Percentiles rank a stretch among this genome's conserved stretches.
Evolutionary conservation across 305 asterid genomes (phyloP).

Genomic region (Solanum aculeatissimum): DNA sequence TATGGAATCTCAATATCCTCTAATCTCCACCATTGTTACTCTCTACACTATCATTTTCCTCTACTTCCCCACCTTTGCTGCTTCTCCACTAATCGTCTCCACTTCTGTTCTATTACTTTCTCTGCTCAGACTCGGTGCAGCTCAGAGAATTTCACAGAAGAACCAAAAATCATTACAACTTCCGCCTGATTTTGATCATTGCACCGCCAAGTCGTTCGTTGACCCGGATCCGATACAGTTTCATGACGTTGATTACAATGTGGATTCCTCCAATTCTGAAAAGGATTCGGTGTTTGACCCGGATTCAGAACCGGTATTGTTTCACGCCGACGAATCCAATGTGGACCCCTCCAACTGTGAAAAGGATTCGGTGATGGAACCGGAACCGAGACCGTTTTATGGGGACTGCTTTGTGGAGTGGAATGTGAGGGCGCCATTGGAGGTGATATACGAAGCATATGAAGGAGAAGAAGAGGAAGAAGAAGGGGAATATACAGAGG

Average conservation of each 20-base stretch:
- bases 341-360: background rate
- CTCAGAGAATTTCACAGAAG: conserved; percentile 12
- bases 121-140: conserved; percentile 28
- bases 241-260: background rate
- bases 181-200: background rate
- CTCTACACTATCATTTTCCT: conserved; percentile 45
- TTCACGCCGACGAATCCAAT: background rate
- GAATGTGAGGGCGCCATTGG: conserved; percentile 84
- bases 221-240: background rate
- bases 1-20: conserved; percentile 14
- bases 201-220: background rate
- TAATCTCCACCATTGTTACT: conserved; percentile 42
- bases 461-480: conserved; percentile 41
- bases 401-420: conserved; percentile 51
- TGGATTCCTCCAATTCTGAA: background rate
- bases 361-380: background rate
- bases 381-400: background rate
- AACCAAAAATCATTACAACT: background rate
- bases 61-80: conserved; percentile 37
- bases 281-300: background rate
- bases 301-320: background rate
- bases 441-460: conserved; percentile 62
- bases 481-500: conserved; percentile 4
- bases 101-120: conserved; percentile 39
- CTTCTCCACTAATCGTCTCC: conserved; percentile 46